These are phyloP conservation scores for Penstemon newberryi DNA, from an alignment of 257 asterid species.

Conservation along the genomic window DNA sequence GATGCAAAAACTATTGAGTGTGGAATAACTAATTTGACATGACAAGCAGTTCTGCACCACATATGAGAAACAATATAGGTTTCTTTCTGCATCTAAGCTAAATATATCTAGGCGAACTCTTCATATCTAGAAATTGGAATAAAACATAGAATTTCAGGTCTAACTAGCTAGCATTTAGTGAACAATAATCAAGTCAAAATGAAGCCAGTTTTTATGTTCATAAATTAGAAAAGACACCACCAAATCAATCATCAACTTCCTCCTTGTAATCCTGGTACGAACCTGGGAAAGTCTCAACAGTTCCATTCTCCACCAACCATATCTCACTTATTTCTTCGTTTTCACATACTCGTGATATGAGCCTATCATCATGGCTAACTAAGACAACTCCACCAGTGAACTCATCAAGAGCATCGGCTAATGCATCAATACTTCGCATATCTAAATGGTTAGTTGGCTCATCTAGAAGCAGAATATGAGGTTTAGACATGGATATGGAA, in stretches of 20 bases:
- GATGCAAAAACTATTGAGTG: no score
- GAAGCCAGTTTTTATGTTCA: no score
- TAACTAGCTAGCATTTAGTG: no score
- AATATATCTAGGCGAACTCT: no score
- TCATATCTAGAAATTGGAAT: no score
- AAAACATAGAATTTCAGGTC: no score
- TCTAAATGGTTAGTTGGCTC: constrained; percentile 50
- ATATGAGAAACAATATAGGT: no score
- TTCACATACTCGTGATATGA: constrained; percentile 60
- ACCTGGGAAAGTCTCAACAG: constrained; percentile 54
- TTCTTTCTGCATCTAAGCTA: no score
- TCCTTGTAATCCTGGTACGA: constrained; percentile 66
- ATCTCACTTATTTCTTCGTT: constrained; percentile 61
- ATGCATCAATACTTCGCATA: constrained; percentile 46
- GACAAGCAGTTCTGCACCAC: no score
- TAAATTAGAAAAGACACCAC: neutral
- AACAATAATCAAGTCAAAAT: no score
- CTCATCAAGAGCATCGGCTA: constrained; percentile 51
- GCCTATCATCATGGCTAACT: constrained; percentile 64
- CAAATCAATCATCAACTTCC: constrained; percentile 54
- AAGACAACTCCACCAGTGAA: constrained; percentile 65
- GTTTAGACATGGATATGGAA: constrained; percentile 59
- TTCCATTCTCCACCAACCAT: constrained; percentile 69
- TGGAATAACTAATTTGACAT: no score
- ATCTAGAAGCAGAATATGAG: constrained; percentile 43